These are phyloP conservation scores for Smallanthus sonchifolius DNA, from an alignment of 129 eudicot species.

Conservation along the genomic window DNA sequence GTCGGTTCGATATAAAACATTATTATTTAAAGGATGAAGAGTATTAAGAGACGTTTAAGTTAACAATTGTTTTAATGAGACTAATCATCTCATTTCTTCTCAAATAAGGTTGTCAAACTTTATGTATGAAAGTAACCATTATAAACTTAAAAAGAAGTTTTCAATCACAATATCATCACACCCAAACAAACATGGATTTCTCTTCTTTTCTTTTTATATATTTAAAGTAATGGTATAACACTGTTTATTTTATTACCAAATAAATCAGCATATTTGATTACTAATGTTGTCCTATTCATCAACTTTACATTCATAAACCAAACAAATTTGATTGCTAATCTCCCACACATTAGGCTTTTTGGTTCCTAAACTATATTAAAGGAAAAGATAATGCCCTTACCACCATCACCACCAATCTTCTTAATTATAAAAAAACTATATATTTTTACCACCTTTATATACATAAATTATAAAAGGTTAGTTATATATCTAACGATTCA, in stretches of 20 bases:
- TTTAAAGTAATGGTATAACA: conserved; percentile 7
- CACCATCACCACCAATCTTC: conserved; percentile 24
- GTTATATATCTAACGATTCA: background rate
- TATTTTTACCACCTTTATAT: background rate
- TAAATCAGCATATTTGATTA: conserved; percentile 16
- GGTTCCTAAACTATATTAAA: conserved; percentile 7
- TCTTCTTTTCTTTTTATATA: background rate
- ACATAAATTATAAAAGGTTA: background rate
- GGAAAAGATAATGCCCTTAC: conserved; percentile 18
- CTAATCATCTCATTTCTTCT: conserved; percentile 27
- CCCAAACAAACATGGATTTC: conserved; percentile 3
- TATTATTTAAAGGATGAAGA: background rate
- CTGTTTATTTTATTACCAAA: background rate
- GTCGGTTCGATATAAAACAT: background rate
- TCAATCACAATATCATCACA: conserved; percentile 22
- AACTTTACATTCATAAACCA: conserved; percentile 23
- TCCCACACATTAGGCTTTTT: conserved; percentile 56
- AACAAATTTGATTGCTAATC: conserved; percentile 25
- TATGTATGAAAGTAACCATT: conserved; percentile 10
- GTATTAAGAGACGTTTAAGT: background rate
- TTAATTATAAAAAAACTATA: background rate
- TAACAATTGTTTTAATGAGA: conserved; percentile 20
- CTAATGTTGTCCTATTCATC: conserved; percentile 36
- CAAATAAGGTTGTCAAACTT: conserved; percentile 35
- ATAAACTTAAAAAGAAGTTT: conserved; percentile 13